Evolutionary conservation across 1,284 basidiomycete genomes (phyloP), one percentile per base, ranked within the genome.

Genomic region (Heterobasidion annosum): DNA sequence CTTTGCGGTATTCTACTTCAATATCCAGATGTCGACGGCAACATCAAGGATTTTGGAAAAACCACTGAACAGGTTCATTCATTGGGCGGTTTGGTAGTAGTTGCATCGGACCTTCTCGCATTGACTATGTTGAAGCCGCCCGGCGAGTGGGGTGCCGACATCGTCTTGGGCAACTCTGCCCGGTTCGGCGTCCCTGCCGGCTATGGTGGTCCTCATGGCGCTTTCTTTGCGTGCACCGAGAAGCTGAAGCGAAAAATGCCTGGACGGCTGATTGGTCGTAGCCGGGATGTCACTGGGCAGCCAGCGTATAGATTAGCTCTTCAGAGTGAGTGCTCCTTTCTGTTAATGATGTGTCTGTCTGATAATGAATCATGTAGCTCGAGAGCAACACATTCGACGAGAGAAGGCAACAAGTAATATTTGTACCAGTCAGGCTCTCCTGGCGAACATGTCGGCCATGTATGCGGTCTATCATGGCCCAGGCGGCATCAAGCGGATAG

Each of bases 101-200:
- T 88, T 60, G 93, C 93, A 10, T 93, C 93, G 12, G 96, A 99
- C 70, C 80, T 99, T 51, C 77, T 99, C 34, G 93, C 96, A 1
- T 75, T 98, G 65, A 94, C 95, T 8, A 82, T 94, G 79, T 79
- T 99, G 63, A 93, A 91, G 66, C 93, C 96, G 25, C 96, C 96
- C 10, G 96, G 96, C 56, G 96, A 98, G 76, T 98, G 96, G 93
- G 96, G 96, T 50, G 95, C 94, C 37, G 96, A 99, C 69, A 87
- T 99, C 60, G 95, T 94, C 2, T 76, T 96, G 53, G 96, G 96
- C 45, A 98, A 96, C 69, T 91, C 93, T 40, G 95, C 91, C 47
- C 85, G 96, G 45, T 99, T 99, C 65, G 96, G 96, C 67, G 92
- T 95, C 33, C 91, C 93, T 34, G 80, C 83, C 52, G 93, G 93